Base-by-base conservation (phyloP, 1,284 basidiomycete species). In the Kalmanozyma brasiliensis region DNA sequence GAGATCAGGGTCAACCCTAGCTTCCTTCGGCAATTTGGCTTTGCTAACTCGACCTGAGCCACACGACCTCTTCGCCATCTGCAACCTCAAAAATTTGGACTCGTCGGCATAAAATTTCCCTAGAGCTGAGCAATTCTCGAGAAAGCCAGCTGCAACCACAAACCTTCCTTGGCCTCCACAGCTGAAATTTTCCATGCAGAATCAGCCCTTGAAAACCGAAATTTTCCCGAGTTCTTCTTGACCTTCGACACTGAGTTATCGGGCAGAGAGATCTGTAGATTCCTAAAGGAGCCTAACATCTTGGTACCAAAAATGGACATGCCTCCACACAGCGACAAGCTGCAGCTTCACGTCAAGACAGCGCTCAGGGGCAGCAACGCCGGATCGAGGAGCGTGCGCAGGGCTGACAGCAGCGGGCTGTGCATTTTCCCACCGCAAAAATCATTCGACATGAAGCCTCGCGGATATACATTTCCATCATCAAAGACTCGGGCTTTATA, bases 11-110 rank as follows among this genome's bases (percentile, higher is more conserved):
- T 14, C 5, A 29, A 20, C 16, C 30, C n/a, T n/a, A n/a, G n/a
- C n/a, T n/a, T n/a, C n/a, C n/a, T n/a, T 41, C 47, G 47, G 37
- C 37, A 49, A 40, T 8, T 36, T 32, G 48, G 48, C 48, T 49
- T 49, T 49, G 48, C 48, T 49, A 34, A 49, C 38, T n/a, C 11
- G 10, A 34, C 22, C 10, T 35, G 30, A 38, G 46, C 48, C 48
- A 49, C 48, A 49, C 48, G 48, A 49, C 48, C 48, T 19, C n/a
- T 33, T 7, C 19, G 24, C 40, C 26, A 16, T 49, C 23, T 41
- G 48, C 38, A 49, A 17, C 48, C 23, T 33, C 16, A 10, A 34
- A 49, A 30, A 4, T 29, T 44, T 44, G n/a, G n/a, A n/a, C n/a
- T n/a, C n/a, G n/a, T n/a, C n/a, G n/a, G n/a, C n/a, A n/a, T n/a